Percentiles rank a stretch among this genome's conserved stretches.
These are phyloP conservation scores for Kockovaella imperatae DNA, from an alignment of 768 basidiomycete genomes.

Conservation along the genomic window DNA sequence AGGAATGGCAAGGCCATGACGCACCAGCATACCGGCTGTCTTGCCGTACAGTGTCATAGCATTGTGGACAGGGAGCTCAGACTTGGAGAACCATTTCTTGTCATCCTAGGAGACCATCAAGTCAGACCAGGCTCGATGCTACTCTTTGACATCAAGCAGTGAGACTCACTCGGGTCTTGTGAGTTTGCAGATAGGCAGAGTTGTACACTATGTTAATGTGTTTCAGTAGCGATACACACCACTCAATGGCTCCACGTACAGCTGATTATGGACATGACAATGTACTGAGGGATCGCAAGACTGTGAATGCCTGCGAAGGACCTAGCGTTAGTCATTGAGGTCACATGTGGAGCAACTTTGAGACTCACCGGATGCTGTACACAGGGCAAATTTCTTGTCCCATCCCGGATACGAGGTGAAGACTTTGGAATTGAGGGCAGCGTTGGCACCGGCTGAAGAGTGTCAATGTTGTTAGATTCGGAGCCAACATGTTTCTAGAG, in stretches of 20 bases:
- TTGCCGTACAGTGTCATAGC: conserved; percentile 29
- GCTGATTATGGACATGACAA: conserved; percentile 30
- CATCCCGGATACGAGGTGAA: too few species aligned
- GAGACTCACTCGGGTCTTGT: neutral
- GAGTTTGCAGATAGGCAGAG: neutral
- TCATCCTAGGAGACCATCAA: neutral
- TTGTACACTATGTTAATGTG: neutral
- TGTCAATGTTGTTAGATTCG: too few species aligned
- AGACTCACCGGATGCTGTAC: too few species aligned
- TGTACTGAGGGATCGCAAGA: conserved; percentile 35
- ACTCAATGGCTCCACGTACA: conserved; percentile 8
- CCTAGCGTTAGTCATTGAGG: too few species aligned
- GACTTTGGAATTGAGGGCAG: too few species aligned
- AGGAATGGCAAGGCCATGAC: neutral
- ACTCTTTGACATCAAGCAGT: neutral
- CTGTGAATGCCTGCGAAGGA: conserved; percentile 34
- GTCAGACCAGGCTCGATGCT: too few species aligned
- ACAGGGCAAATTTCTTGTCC: neutral
- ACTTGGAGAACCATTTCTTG: conserved; percentile 4
- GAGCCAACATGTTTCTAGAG: too few species aligned
- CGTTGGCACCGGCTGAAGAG: too few species aligned
- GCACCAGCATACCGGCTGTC: conserved; percentile 41
- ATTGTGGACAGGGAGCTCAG: conserved; percentile 15
- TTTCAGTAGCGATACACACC: neutral
- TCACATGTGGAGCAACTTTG: too few species aligned